Conservation (phyloP, 495 filamentous ascomycete species). For the Penicillium silybi region DNA sequence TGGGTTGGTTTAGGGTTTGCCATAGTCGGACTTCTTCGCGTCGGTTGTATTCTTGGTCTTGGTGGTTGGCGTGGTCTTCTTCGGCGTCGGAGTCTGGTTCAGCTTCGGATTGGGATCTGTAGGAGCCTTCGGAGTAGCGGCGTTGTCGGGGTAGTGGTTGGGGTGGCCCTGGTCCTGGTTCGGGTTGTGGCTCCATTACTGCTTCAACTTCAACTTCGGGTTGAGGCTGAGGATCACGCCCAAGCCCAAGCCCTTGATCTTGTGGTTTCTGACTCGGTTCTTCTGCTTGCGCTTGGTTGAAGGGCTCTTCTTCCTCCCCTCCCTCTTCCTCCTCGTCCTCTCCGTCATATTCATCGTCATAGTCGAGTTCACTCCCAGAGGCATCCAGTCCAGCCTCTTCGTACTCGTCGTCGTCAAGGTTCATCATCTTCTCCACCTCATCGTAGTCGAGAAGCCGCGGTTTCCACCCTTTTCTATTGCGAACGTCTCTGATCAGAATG, state of each 20-base stretch:
- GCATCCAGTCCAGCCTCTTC: slow-evolving; percentile 13
- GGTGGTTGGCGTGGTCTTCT: slow-evolving; percentile 50
- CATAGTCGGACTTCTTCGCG: slow-evolving; percentile 57
- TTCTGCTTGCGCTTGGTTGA: slow-evolving; percentile 2
- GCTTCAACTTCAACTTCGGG: background rate
- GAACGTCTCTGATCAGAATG: slow-evolving; percentile 50
- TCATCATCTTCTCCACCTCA: slow-evolving; percentile 52
- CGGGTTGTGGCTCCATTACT: background rate
- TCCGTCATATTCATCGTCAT: slow-evolving; percentile 12
- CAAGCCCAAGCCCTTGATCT: background rate
- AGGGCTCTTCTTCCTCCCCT: slow-evolving; percentile 23
- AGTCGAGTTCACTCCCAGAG: background rate
- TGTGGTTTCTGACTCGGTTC: background rate
- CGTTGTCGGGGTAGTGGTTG: background rate
- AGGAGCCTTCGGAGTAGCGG: background rate
- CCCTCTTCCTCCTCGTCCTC: slow-evolving; percentile 13
- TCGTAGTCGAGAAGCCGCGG: slow-evolving; percentile 34
- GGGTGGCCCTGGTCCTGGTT: too few relatives aligned
- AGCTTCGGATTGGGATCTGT: background rate
- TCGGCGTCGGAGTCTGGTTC: slow-evolving; percentile 19
- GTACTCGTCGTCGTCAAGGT: slow-evolving; percentile 15
- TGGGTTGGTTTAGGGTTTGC: slow-evolving; percentile 40
- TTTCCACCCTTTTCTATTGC: slow-evolving; percentile 27
- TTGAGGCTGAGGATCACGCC: background rate
- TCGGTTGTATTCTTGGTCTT: slow-evolving; percentile 49